Evolutionary conservation across 805 yeast genomes (phyloP).

Genomic region (Spathaspora boniae): DNA sequence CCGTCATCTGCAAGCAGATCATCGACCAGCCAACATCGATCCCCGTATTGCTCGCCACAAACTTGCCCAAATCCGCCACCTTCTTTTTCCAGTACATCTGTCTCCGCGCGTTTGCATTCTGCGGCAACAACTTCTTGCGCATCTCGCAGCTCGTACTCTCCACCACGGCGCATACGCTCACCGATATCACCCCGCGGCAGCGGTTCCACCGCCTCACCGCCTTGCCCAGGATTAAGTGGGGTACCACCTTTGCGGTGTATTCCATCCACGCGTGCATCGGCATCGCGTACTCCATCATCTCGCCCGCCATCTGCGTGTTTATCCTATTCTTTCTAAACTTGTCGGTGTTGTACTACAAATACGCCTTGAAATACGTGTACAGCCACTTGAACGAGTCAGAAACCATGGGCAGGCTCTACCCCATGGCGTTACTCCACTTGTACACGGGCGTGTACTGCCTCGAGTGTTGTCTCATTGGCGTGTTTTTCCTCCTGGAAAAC

Average conservation of each 20-base stretch:
- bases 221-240: slow-evolving; percentile 62
- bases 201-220: slow-evolving; percentile 42
- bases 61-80: slow-evolving; percentile 81
- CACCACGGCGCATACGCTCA: slow-evolving; percentile 28
- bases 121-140: slow-evolving; percentile 69
- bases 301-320: slow-evolving; percentile 72
- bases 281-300: slow-evolving; percentile 69
- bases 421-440: slow-evolving; percentile 70
- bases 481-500: slow-evolving; percentile 61
- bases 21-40: slow-evolving; percentile 69
- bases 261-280: slow-evolving; percentile 79
- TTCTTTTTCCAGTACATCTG: slow-evolving; percentile 79
- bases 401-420: slow-evolving; percentile 67
- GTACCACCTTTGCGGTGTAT: slow-evolving; percentile 70
- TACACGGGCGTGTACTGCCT: slow-evolving; percentile 80
- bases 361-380: slow-evolving; percentile 58
- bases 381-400: slow-evolving; percentile 52
- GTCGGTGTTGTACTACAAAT: slow-evolving; percentile 65
- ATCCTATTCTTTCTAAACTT: slow-evolving; percentile 51
- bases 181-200: slow-evolving; percentile 62
- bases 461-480: slow-evolving; percentile 74
- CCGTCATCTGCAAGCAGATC: slow-evolving; percentile 57
- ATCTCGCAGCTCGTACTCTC: slow-evolving; percentile 47
- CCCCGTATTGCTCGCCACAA: slow-evolving; percentile 68
- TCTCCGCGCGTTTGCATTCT: slow-evolving; percentile 70